Conservation (phyloP, 129 eudicot genomes). For the Calendula officinalis region DNA sequence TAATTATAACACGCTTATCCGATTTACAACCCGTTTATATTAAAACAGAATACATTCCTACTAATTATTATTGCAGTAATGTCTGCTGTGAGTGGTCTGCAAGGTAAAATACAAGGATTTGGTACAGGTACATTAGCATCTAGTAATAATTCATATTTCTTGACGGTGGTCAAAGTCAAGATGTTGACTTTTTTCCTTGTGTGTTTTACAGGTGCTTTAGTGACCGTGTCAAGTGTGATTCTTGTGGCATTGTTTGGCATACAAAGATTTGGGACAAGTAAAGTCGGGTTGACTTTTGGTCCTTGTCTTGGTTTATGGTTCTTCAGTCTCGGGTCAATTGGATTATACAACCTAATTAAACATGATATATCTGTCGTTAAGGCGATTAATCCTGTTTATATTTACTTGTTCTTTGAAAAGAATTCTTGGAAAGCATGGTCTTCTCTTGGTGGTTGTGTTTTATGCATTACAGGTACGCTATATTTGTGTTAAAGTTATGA, state of each 20-base stretch:
- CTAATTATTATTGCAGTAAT: conserved; percentile 50
- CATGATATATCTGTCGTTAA: conserved; percentile 54
- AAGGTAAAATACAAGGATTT: conserved; percentile 79
- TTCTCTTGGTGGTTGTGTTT: conserved; percentile 95
- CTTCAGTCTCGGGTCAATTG: conserved; percentile 82
- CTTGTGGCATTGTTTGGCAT: conserved; percentile 79
- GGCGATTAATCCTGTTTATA: conserved; percentile 79
- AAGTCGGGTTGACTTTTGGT: conserved; percentile 89
- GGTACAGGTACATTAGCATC: conserved; percentile 59
- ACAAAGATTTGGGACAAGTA: conserved; percentile 91
- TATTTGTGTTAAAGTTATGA: not conserved
- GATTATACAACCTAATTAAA: conserved; percentile 70
- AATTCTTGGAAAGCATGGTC: conserved; percentile 78
- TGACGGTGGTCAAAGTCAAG: not conserved
- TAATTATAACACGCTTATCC: no score
- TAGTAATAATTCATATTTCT: not conserved
- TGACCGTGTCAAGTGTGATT: conserved; percentile 64
- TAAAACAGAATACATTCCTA: conserved; percentile 2
- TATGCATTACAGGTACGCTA: conserved; percentile 85
- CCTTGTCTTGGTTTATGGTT: conserved; percentile 95
- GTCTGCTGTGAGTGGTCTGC: conserved; percentile 98
- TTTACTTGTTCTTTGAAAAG: conserved; percentile 75
- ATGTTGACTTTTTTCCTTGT: conserved; percentile 7
- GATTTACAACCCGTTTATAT: no score
- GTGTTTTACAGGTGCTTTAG: conserved; percentile 69